Evolutionary conservation across 495 filamentous ascomycete genomes (phyloP).

Genomic region (Lentithecium fluviatile): DNA sequence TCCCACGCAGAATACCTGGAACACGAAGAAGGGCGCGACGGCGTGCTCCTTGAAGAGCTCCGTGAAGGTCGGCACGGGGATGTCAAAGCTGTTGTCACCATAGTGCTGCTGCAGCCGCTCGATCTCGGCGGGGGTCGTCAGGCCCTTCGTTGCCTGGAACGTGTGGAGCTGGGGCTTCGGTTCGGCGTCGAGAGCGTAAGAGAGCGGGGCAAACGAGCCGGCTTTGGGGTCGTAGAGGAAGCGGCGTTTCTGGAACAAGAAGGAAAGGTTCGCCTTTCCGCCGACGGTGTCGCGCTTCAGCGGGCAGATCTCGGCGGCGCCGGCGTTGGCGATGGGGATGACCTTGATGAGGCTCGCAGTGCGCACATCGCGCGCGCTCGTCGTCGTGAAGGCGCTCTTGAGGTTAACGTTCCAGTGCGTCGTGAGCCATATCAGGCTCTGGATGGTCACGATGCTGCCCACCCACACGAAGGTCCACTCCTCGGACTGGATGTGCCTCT

Average conservation of each 20-base stretch:
- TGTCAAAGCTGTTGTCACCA: slow-evolving; percentile 95
- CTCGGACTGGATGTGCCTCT: slow-evolving; percentile 77
- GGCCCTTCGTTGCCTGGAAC: slow-evolving; percentile 77
- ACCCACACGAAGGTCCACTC: slow-evolving; percentile 98
- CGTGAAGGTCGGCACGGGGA: slow-evolving; percentile 90
- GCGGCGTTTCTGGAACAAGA: slow-evolving; percentile 96
- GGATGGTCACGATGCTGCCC: slow-evolving; percentile 79
- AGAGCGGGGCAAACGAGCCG: slow-evolving; percentile 72
- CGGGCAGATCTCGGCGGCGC: slow-evolving; percentile 81
- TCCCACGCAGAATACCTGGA: slow-evolving; percentile 98
- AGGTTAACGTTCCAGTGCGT: slow-evolving; percentile 96
- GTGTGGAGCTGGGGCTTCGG: slow-evolving; percentile 71
- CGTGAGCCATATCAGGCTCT: slow-evolving; percentile 89
- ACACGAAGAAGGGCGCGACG: slow-evolving; percentile 98
- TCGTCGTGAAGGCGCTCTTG: slow-evolving; percentile 76
- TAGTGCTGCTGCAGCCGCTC: slow-evolving; percentile 83
- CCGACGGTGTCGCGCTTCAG: slow-evolving; percentile 72
- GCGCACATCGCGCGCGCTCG: slow-evolving; percentile 64
- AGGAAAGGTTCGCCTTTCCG: slow-evolving; percentile 74
- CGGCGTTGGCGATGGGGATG: slow-evolving; percentile 85
- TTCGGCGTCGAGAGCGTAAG: slow-evolving; percentile 80
- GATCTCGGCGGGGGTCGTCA: slow-evolving; percentile 68
- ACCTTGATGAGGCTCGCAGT: slow-evolving; percentile 91
- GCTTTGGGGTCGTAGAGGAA: slow-evolving; percentile 77
- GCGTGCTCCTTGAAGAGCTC: slow-evolving; percentile 98